Percentiles rank a stretch among this genome's conserved stretches.
phyloP scores from a whole-genome alignment of 176 grass and related monocot genomes.

The Carex myosuroides region DNA sequence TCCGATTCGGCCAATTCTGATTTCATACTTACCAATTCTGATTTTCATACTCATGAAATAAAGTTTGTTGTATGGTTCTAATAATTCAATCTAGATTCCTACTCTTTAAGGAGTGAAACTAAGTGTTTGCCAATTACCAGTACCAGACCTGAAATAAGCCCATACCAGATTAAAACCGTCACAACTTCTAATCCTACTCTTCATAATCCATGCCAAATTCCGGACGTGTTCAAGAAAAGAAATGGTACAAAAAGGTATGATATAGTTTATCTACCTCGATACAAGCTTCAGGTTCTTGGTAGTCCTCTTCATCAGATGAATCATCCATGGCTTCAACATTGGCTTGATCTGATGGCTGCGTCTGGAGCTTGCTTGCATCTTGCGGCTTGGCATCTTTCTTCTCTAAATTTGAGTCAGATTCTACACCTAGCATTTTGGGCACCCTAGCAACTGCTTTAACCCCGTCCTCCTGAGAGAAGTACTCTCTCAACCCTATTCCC shows the following conservation, averaged over 20 bases:
- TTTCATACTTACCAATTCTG: no score
- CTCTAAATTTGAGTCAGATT: slow-evolving; percentile 27
- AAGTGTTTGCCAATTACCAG: background rate
- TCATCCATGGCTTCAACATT: slow-evolving; percentile 53
- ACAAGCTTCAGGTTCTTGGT: slow-evolving; percentile 48
- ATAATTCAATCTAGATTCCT: background rate
- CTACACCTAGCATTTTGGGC: slow-evolving; percentile 62
- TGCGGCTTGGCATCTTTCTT: slow-evolving; percentile 38
- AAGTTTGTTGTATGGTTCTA: slow-evolving; percentile 1
- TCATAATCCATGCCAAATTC: background rate
- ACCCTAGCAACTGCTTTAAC: slow-evolving; percentile 56
- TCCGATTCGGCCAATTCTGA: no score
- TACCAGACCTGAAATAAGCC: background rate
- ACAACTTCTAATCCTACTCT: background rate
- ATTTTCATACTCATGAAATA: background rate
- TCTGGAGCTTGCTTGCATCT: slow-evolving; percentile 32
- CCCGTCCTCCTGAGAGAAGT: slow-evolving; percentile 82
- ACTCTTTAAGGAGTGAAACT: background rate
- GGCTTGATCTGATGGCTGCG: slow-evolving; percentile 30
- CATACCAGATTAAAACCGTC: background rate
- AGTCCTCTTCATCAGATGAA: slow-evolving; percentile 88
- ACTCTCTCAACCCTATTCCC: slow-evolving; percentile 75
- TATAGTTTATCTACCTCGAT: slow-evolving; percentile 40
- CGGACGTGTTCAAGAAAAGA: background rate
- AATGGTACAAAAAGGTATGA: background rate